Evolutionary conservation across 495 filamentous ascomycete species (phyloP), one percentile per base, ranked within the genome.

Genomic region (Penicillium coprophilum): DNA sequence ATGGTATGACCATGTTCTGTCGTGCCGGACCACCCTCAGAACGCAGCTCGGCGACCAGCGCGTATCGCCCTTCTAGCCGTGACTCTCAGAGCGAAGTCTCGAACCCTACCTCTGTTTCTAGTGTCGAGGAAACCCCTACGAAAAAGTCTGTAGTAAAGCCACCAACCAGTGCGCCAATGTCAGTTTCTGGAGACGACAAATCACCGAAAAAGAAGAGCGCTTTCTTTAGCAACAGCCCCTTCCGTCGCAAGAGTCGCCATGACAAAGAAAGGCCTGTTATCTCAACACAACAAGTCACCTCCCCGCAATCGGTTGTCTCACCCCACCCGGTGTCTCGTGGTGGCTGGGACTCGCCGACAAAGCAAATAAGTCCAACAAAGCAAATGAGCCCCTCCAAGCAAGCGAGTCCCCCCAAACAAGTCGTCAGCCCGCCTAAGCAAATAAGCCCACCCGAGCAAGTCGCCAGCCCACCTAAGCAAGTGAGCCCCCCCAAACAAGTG

Each of bases 1-100:
- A 99, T 69, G 95, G 94, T 31, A 97, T 97, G 95, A 97, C 94
- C 2, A 96, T 97, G 89, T 89, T 96, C 60, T 97, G 95, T 72
- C 85, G 94, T 55, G 86, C 89, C 23, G 91, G 87, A 0, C 86
- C 90, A 44, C 87, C 88, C 41, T 96, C 92, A 20, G 92, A 95
- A 41, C 84, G 87, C 49, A 93, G 89, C 71, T 90, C 88, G 31
- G 86, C 82, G 56, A 79, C 88, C 32, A 88, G 87, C 58, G 71
- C 83, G 80, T 62, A 86, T 77, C 81, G 93, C 43, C 91, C 92
- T 48, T 87, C 88, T 23, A 96, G 93, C 66, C 87, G 91, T 58
- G 94, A 93, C 56, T 91, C 89, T 34, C 85, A 91, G 58, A 97
- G 94, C 71, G 95, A 97, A 55, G 88, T 90, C 58, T 94, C 91